These are phyloP conservation scores for Colletotrichum aenigma DNA, from an alignment of 2,329 filamentous ascomycete species.

Conservation along the genomic window DNA sequence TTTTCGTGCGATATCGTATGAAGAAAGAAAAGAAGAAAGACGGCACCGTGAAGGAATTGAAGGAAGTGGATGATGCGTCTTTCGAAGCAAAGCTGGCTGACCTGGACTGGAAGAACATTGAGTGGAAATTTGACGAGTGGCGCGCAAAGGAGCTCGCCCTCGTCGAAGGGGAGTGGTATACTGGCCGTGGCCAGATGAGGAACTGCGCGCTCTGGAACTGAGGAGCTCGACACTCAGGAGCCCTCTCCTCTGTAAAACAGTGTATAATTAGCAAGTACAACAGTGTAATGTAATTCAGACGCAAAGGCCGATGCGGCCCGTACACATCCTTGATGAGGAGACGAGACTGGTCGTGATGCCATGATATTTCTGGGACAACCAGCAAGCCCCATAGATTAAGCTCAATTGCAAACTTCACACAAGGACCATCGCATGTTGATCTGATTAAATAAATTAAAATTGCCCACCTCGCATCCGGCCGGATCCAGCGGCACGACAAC, in stretches of 20 bases:
- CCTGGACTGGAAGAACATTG: constrained; percentile 75
- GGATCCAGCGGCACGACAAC: neutral
- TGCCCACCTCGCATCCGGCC: neutral
- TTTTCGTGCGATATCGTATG: constrained; percentile 60
- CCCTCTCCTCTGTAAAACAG: neutral
- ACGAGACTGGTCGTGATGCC: neutral
- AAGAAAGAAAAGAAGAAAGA: neutral
- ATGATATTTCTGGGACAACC: neutral
- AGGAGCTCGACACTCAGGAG: neutral
- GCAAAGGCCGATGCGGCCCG: neutral
- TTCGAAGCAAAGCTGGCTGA: constrained; percentile 72
- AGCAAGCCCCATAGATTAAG: neutral
- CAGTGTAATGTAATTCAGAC: neutral
- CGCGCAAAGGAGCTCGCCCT: constrained; percentile 64
- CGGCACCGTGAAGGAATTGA: constrained; percentile 9
- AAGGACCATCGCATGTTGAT: neutral
- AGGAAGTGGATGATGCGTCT: constrained; percentile 4
- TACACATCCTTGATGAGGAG: neutral
- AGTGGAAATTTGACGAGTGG: constrained; percentile 74
- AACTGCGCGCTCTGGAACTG: constrained; percentile 3
- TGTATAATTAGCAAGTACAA: neutral
- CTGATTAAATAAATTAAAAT: neutral
- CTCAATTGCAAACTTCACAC: neutral
- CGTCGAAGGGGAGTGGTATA: constrained; percentile 73
- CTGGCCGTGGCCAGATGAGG: constrained; percentile 9